Conservation (phyloP, 352 stramenopile genomes). For the Peronospora tabacina region DNA sequence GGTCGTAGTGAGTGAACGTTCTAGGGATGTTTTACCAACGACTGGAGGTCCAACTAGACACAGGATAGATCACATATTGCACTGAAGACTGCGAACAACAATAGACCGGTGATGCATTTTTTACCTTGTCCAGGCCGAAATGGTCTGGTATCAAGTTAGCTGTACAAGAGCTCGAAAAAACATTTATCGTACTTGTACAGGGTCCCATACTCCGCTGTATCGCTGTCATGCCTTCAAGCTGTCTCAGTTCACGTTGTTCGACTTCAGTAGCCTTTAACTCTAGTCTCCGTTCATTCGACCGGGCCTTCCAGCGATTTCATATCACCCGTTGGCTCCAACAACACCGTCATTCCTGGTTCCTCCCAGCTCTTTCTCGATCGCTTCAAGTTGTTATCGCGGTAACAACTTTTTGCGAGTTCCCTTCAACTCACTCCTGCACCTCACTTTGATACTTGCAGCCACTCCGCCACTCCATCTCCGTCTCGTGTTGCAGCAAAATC, state of each 20-base stretch:
- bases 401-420: no score
- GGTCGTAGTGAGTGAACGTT: conserved; percentile 66
- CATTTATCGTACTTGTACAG: conserved; percentile 80
- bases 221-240: conserved; percentile 69
- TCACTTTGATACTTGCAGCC: no score
- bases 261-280: conserved; percentile 52
- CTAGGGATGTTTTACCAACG: conserved; percentile 82
- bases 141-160: conserved; percentile 62
- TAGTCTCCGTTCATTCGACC: conserved; percentile 43
- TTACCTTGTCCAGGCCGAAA: conserved; percentile 82
- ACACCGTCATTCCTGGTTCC: conserved; percentile 36
- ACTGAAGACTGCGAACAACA: conserved; percentile 71
- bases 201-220: conserved; percentile 70
- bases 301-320: conserved; percentile 55
- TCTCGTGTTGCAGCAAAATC: no score
- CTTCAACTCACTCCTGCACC: no score
- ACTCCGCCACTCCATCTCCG: no score
- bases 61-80: conserved; percentile 81
- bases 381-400: no score
- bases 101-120: conserved; percentile 85
- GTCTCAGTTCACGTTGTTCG: conserved; percentile 47
- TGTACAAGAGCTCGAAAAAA: conserved; percentile 53
- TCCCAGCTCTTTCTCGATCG: no score
- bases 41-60: conserved; percentile 82
- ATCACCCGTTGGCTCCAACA: conserved; percentile 34